Percentiles rank a stretch among this genome's conserved stretches.
Evolutionary conservation across 2,329 filamentous ascomycete genomes (phyloP).

Genomic region (Aspergillus texensis): DNA sequence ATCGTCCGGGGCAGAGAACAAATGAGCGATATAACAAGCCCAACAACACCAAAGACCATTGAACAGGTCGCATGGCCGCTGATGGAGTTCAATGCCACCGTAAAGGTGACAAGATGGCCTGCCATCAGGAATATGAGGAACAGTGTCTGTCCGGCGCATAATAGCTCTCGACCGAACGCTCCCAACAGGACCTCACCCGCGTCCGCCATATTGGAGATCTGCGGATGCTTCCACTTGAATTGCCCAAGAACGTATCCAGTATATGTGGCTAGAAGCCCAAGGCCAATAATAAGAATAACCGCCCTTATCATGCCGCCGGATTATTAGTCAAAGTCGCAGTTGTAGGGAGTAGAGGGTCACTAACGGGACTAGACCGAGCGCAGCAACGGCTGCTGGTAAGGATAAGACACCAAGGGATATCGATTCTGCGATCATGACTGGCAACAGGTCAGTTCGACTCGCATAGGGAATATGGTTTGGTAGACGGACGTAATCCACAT

Average conservation of each 20-base stretch:
- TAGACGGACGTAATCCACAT: slow-evolving; percentile 36
- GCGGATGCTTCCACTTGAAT: slow-evolving; percentile 59
- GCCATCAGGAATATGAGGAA: slow-evolving; percentile 70
- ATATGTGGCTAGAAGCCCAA: slow-evolving; percentile 60
- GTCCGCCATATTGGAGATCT: slow-evolving; percentile 68
- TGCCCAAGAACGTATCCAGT: slow-evolving; percentile 62
- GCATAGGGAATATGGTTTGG: neutral
- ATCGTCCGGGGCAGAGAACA: slow-evolving; percentile 65
- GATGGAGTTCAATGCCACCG: slow-evolving; percentile 68
- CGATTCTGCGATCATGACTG: neutral
- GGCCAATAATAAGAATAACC: slow-evolving; percentile 54
- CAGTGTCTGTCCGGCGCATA: slow-evolving; percentile 63
- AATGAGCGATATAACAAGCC: slow-evolving; percentile 59
- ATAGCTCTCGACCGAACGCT: slow-evolving; percentile 61
- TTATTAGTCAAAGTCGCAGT: neutral
- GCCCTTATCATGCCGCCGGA: slow-evolving; percentile 35
- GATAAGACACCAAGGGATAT: neutral
- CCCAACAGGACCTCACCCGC: slow-evolving; percentile 66
- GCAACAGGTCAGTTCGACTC: neutral
- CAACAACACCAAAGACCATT: slow-evolving; percentile 64
- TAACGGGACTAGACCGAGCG: neutral
- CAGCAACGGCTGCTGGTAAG: neutral
- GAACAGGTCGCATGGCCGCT: slow-evolving; percentile 65
- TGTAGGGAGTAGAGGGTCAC: neutral
- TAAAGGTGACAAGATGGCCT: slow-evolving; percentile 71